Evolutionary conservation across 805 yeast genomes (phyloP), one percentile per base, ranked within the genome.

Genomic region (Ogataea zsoltii): DNA sequence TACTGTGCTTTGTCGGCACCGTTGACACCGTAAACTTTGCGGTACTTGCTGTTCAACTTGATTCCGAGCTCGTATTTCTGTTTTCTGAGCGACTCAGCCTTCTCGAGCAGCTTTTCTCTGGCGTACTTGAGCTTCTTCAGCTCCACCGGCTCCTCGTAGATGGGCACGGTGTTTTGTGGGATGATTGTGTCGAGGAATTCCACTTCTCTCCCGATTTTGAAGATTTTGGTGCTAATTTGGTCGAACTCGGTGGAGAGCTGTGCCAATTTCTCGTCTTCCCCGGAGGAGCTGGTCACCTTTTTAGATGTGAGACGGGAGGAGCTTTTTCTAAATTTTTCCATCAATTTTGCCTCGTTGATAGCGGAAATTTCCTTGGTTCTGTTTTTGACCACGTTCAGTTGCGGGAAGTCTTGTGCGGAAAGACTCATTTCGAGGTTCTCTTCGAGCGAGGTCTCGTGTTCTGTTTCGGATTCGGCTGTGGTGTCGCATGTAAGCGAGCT

Each of bases 1-100:
- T 75, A 77, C 70, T 75, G 78, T 62, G 80, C 79, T 65, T 73
- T 72, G 40, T 61, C 65, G 11, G 64, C 61, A 16, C 63, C 64
- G 31, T 62, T 53, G 32, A 41, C 54, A 16, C 68, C 69, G 45
- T 62, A 58, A 10, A 63, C 47, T 31, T 49, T 56, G 33, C 58
- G 62, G 35, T 57, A 55, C 31, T 53, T 53, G 34, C 54, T 49
- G 41, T 60, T 60, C 33, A 66, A 33, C 41, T 55, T 56, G 26
- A 66, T 62, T 25, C 68, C 54, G 23, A 63, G 44, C 38, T 59
- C 61, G 48, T 66, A 66, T 33, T 55, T 52, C 23, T 63, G 58
- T 41, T 65, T 63, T 33, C 59, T 54, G 10, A 57, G 39, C 4
- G 46, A 39, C 47, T 62, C 66, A 19, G 51, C 48, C 42, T 55